Evolutionary conservation across 1,284 basidiomycete genomes (phyloP), one percentile per base, ranked within the genome.

Genomic region (Melampsora americana): DNA sequence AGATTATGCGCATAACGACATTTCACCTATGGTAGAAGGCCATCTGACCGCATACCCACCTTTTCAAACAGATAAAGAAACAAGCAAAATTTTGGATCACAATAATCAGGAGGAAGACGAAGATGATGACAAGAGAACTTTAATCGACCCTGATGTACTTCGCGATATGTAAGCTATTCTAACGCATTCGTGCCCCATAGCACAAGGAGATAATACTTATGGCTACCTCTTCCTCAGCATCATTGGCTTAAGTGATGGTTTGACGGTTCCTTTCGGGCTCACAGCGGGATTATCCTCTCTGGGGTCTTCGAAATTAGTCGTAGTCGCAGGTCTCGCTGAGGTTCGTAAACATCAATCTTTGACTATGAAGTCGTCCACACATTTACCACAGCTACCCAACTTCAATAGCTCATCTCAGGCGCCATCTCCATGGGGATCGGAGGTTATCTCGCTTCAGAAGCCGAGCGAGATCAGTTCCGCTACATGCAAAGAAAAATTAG

Each of bases 341-440:
- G 65, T 81, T 82, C 28, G 79, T 81, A 14, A 75, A 60, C 42
- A 30, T 2, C 20, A 3, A 28, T 28, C 50, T 64, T 64, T 20
- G 39, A 28, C 20, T 60, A 46, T 20, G 23, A 30, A 50, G 48
- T 20, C 23, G 23, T 48, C 28, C 32, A 46, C 32, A 28, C 16
- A 16, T 56, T 44, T 26, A 14, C 39, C 12, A 44, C n/a, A 26
- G 26, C 30, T n/a, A 68, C 61, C 20, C 18, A 7, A 18, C 30
- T 56, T 69, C 32, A 30, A 14, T 79, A 81, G 75, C 89, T 96
- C 79, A 92, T 94, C 77, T 92, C 93, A 2, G 94, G 95, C n/a
- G 92, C 93, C 11, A 92, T 98, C 78, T 86, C 85, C 20, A 99
- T 98, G 95, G 95, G 95, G 77, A 91, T 98, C 66, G 95, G 95